Base-by-base conservation (phyloP, 768 basidiomycete species). In the Mycena rebaudengoi region DNA sequence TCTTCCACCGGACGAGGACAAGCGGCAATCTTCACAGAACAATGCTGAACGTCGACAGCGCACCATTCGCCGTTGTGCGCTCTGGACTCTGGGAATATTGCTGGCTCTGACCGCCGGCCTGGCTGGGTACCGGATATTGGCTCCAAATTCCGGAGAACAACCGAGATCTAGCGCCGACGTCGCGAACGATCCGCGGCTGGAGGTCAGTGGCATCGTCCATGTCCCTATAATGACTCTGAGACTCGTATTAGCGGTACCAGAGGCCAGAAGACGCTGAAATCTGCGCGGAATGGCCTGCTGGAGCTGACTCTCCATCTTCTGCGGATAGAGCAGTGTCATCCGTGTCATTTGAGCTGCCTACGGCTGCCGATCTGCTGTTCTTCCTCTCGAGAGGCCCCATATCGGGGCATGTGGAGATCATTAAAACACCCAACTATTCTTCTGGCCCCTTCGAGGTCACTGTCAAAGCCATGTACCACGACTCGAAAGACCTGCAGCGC, bases 361-460 rank as follows among this genome's bases (percentile, higher is more conserved):
- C 46, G 28, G n/a, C 7, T 1, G 44, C 61, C 2, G 52, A 62
- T 32, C 30, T 62, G 21, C 45, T 55, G n/a, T 56, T 62, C 52
- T 56, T 62, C 32, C 53, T 62, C 14, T 62, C 61, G 3, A 52
- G 53, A 7, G 61, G 61, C 13, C 61, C 61, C 14, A 30, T 62
- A 21, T 40, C 21, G 7, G 61, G 61, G 21, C 20, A 55, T 4
- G 44, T 62, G 6, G 30, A 21, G 16, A 28, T 62, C 16, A 30
- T 32, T 8, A 18, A 45, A 32, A 46, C 13, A 14, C 13, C 45
- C 7, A n/a, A 20, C 4, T 50, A 28, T n/a, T 62, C 60, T 11
- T 20, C 1, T 0, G 53, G 61, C 7, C 53, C 53, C 16, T 12
- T 62, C 29, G 46, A 62, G 18, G 53, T 62, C 29, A 55, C 48